These are phyloP conservation scores for Sphagnum magellanicum DNA, from an alignment of 228 moss, liverwort and hornwort genomes.

Conservation along the genomic window DNA sequence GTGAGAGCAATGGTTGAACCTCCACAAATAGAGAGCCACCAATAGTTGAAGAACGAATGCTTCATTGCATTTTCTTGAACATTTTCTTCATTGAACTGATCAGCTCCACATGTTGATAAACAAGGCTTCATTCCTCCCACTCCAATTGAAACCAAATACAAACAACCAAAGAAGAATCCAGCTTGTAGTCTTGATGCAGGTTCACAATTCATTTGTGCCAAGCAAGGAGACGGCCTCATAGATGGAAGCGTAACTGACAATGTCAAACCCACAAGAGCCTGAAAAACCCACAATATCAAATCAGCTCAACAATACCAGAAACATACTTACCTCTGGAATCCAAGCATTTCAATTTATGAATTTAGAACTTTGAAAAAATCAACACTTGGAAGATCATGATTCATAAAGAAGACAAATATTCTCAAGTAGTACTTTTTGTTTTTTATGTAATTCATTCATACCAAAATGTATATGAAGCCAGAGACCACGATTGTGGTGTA, in stretches of 20 bases:
- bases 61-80: constrained; percentile 36
- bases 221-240: constrained; percentile 35
- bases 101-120: constrained; percentile 33
- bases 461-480: constrained; percentile 17
- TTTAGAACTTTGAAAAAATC: too few relatives aligned
- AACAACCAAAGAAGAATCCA: constrained; percentile 19
- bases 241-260: constrained; percentile 28
- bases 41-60: constrained; percentile 58
- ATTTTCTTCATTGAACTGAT: constrained; percentile 41
- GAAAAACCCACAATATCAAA: background rate
- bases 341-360: too few relatives aligned
- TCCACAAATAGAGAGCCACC: constrained; percentile 29
- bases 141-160: constrained; percentile 42
- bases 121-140: constrained; percentile 36
- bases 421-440: too few relatives aligned
- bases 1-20: constrained; percentile 35
- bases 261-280: constrained; percentile 46
- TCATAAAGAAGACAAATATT: too few relatives aligned
- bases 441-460: background rate
- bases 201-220: constrained; percentile 1
- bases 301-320: too few relatives aligned
- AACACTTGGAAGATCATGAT: too few relatives aligned
- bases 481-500: constrained; percentile 23
- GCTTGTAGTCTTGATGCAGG: constrained; percentile 12
- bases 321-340: too few relatives aligned